Percentiles rank a stretch among this genome's conserved stretches.
These are phyloP conservation scores for Martiniozyma abietophila DNA, from an alignment of 805 yeast genomes.

Conservation along the genomic window DNA sequence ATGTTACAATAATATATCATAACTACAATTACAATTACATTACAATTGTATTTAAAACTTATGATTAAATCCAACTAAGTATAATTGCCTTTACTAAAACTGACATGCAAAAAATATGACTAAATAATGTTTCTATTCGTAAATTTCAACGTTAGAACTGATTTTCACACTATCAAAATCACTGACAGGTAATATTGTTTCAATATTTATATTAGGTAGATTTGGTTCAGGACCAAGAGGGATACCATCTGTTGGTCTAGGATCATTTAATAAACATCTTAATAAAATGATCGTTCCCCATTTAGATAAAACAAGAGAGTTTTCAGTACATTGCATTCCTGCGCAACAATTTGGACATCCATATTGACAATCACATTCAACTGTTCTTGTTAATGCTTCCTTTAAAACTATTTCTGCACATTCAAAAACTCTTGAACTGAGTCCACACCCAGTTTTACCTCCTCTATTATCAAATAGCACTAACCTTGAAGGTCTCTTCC, in stretches of 20 bases:
- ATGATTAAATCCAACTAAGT: no score
- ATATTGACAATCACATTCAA: constrained; percentile 53
- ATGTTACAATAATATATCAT: no score
- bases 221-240: constrained; percentile 69
- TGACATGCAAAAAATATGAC: no score
- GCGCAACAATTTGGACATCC: constrained; percentile 89
- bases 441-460: constrained; percentile 71
- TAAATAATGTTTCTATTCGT: no score
- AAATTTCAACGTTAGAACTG: constrained; percentile 49
- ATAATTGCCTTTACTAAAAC: no score
- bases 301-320: constrained; percentile 74
- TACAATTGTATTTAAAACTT: no score
- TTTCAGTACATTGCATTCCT: constrained; percentile 71
- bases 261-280: constrained; percentile 48
- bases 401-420: constrained; percentile 57
- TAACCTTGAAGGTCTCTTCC: constrained; percentile 81
- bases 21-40: no score
- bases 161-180: constrained; percentile 42
- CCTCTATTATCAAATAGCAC: constrained; percentile 81
- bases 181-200: constrained; percentile 52
- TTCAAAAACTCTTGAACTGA: constrained; percentile 72
- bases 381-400: constrained; percentile 49
- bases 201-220: constrained; percentile 60
- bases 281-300: constrained; percentile 71
- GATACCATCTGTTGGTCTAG: constrained; percentile 38